Percentiles rank a stretch among this genome's conserved stretches.
phyloP scores from a whole-genome alignment of 106 monocot genomes.

The Narthecium ossifragum region DNA sequence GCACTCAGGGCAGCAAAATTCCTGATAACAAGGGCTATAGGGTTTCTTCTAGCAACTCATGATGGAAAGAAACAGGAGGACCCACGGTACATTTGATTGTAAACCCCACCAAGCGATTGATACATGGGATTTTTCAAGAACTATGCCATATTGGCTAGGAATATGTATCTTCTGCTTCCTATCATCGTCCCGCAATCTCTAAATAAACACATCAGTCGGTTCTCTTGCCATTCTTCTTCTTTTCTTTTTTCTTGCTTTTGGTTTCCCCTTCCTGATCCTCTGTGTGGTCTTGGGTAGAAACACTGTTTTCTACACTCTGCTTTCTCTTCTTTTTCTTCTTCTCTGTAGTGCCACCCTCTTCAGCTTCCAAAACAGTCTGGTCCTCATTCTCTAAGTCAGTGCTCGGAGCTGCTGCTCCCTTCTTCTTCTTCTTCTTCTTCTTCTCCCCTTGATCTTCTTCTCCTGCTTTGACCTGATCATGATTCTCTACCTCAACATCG shows the following conservation, averaged over 20 bases:
- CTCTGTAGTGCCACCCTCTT: slow-evolving; percentile 1
- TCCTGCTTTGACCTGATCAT: not conserved
- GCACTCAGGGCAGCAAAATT: no score
- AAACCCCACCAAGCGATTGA: no score
- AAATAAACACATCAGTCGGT: slow-evolving; percentile 3
- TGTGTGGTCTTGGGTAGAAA: no score
- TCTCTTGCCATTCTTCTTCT: slow-evolving; percentile 26
- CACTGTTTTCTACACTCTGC: not conserved
- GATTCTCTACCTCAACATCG: slow-evolving; percentile 4
- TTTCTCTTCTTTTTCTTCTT: slow-evolving; percentile 31
- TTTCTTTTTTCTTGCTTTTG: slow-evolving; percentile 18
- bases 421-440: slow-evolving; percentile 28
- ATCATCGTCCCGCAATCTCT: no score
- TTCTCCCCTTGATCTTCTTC: slow-evolving; percentile 1
- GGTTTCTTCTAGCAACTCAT: no score
- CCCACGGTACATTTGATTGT: no score
- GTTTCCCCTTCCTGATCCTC: slow-evolving; percentile 9
- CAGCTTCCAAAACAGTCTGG: not conserved
- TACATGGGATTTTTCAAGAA: no score
- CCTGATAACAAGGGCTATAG: no score
- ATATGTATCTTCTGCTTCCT: no score
- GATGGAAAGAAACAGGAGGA: no score
- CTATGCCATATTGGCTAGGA: no score
- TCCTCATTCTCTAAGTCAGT: not conserved
- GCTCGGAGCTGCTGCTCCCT: slow-evolving; percentile 4